These are phyloP conservation scores for Inga leiocalycina DNA, from an alignment of 306 rosid genomes.

Conservation along the genomic window DNA sequence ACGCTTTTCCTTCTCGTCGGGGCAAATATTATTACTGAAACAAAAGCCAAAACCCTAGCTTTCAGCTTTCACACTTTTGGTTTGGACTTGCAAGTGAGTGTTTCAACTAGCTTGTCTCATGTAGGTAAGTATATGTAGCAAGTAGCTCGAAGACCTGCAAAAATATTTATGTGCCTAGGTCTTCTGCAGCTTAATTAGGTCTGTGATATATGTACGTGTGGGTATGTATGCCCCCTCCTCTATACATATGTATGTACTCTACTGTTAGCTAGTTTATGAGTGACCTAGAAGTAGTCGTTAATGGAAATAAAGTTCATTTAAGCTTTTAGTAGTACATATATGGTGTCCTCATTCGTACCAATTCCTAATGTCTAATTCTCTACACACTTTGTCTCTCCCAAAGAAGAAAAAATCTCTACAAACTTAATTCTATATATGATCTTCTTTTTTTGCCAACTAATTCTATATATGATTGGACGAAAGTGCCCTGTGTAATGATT, in stretches of 20 bases:
- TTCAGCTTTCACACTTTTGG: neutral
- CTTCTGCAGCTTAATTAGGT: constrained; percentile 12
- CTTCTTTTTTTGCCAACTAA: no score
- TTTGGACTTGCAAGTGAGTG: neutral
- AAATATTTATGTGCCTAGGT: neutral
- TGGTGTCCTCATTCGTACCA: neutral
- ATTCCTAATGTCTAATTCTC: neutral
- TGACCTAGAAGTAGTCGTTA: neutral
- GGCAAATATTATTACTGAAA: neutral
- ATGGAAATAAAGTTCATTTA: neutral
- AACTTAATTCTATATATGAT: no score
- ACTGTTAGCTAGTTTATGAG: neutral
- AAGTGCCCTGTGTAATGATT: no score
- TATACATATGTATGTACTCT: neutral
- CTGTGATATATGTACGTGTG: neutral
- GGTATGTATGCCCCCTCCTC: neutral
- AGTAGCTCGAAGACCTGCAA: constrained; percentile 10
- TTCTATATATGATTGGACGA: no score
- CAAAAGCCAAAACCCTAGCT: neutral
- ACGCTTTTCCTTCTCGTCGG: neutral
- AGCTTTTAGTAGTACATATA: neutral
- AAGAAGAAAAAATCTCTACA: no score
- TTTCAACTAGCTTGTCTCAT: neutral
- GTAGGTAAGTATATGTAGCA: neutral
- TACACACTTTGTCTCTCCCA: neutral